phyloP scores from a whole-genome alignment of 768 basidiomycete genomes.

The Pulveroboletus sp. region DNA sequence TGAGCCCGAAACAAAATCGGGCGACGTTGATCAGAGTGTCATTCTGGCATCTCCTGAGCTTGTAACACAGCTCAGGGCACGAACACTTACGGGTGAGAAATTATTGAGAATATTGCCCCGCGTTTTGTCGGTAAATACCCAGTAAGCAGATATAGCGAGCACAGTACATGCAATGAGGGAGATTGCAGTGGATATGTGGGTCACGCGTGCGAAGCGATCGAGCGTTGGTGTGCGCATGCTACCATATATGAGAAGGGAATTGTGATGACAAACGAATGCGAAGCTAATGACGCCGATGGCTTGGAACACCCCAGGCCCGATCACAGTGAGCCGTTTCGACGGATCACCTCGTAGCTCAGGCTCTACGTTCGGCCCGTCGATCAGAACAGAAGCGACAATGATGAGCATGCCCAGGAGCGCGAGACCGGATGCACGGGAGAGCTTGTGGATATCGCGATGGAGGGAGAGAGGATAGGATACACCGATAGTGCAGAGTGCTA shows the following conservation, averaged over 20 bases:
- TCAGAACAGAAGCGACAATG: constrained; percentile 81
- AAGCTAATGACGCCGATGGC: constrained; percentile 98
- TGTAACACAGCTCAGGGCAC: neutral
- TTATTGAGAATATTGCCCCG: constrained; percentile 98
- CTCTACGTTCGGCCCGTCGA: constrained; percentile 76
- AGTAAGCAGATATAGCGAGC: constrained; percentile 81
- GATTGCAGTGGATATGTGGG: constrained; percentile 83
- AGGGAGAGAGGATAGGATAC: constrained; percentile 94
- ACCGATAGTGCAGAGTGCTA: constrained; percentile 77
- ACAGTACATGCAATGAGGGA: constrained; percentile 82
- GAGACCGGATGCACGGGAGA: constrained; percentile 86
- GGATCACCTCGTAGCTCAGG: constrained; percentile 75
- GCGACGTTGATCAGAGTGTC: constrained; percentile 95
- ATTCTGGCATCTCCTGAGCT: constrained; percentile 40
- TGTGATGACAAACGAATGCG: constrained; percentile 97
- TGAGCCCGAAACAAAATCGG: constrained; percentile 88
- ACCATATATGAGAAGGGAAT: constrained; percentile 94
- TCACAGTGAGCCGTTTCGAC: constrained; percentile 65
- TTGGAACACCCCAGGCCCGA: constrained; percentile 82
- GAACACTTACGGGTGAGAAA: constrained; percentile 60
- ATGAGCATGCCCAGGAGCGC: constrained; percentile 92
- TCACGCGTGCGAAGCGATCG: constrained; percentile 89
- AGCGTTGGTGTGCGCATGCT: constrained; percentile 89
- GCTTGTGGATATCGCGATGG: constrained; percentile 96
- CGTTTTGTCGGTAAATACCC: constrained; percentile 87